A percentile compares a stretch with the other conserved stretches of the same genome.
These are phyloP conservation scores for Ogataea parapolymorpha DNA, from an alignment of 805 yeast species.

Conservation along the genomic window DNA sequence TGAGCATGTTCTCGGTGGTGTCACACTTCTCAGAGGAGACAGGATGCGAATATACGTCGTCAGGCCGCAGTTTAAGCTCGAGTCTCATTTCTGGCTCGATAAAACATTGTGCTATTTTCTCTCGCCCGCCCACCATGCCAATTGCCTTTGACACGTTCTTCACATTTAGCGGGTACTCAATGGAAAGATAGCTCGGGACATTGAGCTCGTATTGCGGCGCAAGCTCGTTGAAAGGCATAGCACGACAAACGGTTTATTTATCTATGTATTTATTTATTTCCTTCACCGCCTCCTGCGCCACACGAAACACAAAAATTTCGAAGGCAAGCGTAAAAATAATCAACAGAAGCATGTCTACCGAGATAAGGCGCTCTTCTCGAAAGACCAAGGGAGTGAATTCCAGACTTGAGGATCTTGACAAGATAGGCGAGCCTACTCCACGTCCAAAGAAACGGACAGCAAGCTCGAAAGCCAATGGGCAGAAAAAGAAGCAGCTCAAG, in stretches of 20 bases:
- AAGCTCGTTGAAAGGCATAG: constrained; percentile 9
- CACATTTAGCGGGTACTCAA: constrained; percentile 78
- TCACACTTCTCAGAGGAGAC: constrained; percentile 47
- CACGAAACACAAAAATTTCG: constrained; percentile 8
- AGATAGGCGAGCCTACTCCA: constrained; percentile 9
- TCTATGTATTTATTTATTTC: not conserved
- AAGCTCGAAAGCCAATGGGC: constrained; percentile 14
- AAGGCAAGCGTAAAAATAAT: constrained; percentile 5
- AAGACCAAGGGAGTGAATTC: constrained; percentile 41
- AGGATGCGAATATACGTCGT: constrained; percentile 52
- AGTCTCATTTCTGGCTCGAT: constrained; percentile 32
- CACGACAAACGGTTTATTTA: not conserved
- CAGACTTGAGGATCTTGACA: constrained; percentile 29
- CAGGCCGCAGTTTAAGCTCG: constrained; percentile 33
- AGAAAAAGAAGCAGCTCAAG: constrained; percentile 16
- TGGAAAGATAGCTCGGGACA: constrained; percentile 67
- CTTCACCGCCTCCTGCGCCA: constrained; percentile 13
- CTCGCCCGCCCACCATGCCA: constrained; percentile 63
- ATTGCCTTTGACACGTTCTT: constrained; percentile 61
- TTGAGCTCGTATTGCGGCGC: constrained; percentile 50
- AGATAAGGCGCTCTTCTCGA: constrained; percentile 41
- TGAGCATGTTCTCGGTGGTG: constrained; percentile 52
- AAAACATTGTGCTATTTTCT: constrained; percentile 40
- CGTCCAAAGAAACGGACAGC: constrained; percentile 12
- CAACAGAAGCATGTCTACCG: constrained; percentile 10